A percentile compares a stretch with the other conserved stretches of the same genome.
phyloP scores from a whole-genome alignment of 2,329 filamentous ascomycete genomes.

The Xylaria sp. region DNA sequence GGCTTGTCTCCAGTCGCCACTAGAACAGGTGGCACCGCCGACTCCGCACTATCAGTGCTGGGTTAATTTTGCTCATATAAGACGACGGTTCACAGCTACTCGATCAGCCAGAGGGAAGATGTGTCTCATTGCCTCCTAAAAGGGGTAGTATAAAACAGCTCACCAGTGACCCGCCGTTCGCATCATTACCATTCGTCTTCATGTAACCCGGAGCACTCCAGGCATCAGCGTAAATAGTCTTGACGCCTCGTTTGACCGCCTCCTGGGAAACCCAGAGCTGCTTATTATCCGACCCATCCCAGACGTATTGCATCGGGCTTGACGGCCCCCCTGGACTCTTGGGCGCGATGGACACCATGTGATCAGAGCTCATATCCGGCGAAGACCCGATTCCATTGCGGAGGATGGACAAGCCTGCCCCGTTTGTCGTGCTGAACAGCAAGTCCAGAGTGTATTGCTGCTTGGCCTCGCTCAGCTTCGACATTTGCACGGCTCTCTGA shows the following conservation, averaged over 20 bases:
- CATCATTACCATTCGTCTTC: conserved; percentile 54
- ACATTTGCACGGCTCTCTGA: conserved; percentile 55
- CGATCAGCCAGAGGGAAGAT: neutral
- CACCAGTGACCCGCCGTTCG: conserved; percentile 48
- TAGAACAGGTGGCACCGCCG: conserved; percentile 52
- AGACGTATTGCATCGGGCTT: conserved; percentile 56
- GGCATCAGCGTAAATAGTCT: conserved; percentile 56
- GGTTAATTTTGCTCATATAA: conserved; percentile 1
- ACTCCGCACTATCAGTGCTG: conserved; percentile 51
- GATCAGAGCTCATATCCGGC: conserved; percentile 39
- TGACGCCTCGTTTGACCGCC: conserved; percentile 55
- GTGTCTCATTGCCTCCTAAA: neutral
- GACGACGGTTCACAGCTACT: neutral
- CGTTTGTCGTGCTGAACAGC: conserved; percentile 57
- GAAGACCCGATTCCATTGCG: conserved; percentile 61
- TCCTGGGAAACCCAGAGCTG: conserved; percentile 65
- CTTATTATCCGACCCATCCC: conserved; percentile 59
- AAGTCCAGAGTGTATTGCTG: conserved; percentile 56
- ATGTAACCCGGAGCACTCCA: conserved; percentile 62
- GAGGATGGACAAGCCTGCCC: conserved; percentile 62
- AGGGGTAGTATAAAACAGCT: neutral
- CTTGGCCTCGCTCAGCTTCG: conserved; percentile 47
- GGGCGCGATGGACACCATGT: conserved; percentile 55
- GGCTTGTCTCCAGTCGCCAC: conserved; percentile 60
- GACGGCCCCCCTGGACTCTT: conserved; percentile 56